Evolutionary conservation across 108 stramenopile species (phyloP), one percentile per base, ranked within the genome.

Genomic region (Cyclotella distinguenda): DNA sequence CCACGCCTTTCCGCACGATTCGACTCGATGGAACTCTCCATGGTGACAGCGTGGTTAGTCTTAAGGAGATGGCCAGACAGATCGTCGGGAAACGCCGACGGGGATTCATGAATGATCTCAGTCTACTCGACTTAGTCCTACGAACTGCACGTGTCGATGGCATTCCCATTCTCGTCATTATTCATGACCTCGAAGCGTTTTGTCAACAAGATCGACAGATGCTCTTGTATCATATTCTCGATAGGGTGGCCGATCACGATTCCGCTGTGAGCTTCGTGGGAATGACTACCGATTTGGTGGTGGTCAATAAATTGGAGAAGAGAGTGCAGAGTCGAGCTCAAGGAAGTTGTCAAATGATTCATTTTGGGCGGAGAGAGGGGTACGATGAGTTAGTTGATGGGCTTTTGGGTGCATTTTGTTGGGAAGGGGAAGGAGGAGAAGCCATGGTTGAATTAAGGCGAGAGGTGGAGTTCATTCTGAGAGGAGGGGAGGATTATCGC

Each of bases 201-300:
- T 64, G 30, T 72, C 49, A 34, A 53, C 11, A 56, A 23, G 73
- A 87, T 55, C 64, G 87, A 64, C 88, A 94, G 46, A 50, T 94
- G 46, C 68, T 94, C 9, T 60, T 94, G 26, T 94, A 94, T 71
- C 88, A 94, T 68, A 59, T 94, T 18, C 62, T 94, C 50, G 93
- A 94, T 69, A 79, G 93, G 19, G 88, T 91, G 18, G 86, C 90
- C 0, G 80, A 82, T 34, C 83, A 79, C 31, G 83, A 84, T 9
- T 86, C 78, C 25, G 66, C 76, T 12, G 60, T 94, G 3, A 72
- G 80, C 33, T 53, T 94, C 13, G 77, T 94, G 33, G 93, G 90
- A 0, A 66, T 87, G 28, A 86, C 88, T 5, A 78, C 82, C 3
- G 53, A 81, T 39, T 80, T 88, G 31, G 48, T 73, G 0, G 49